These are phyloP conservation scores for Silybum marianum DNA, from an alignment of 129 eudicot genomes.

Conservation along the genomic window DNA sequence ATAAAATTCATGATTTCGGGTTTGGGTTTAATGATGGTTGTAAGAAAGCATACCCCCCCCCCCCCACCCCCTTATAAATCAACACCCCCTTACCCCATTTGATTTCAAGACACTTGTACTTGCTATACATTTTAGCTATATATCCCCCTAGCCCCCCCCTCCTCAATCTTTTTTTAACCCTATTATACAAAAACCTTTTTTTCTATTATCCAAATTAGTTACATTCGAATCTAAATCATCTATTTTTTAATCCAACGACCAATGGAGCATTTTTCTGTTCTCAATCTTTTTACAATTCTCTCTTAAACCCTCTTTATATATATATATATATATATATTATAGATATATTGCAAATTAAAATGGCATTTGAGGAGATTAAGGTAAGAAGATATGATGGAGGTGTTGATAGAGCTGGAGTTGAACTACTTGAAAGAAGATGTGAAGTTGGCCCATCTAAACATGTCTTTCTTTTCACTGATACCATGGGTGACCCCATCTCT, in stretches of 20 bases:
- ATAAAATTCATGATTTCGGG: neutral
- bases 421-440: constrained; percentile 69
- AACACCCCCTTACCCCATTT: constrained; percentile 22
- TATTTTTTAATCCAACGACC: neutral
- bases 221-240: neutral
- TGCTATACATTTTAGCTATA: constrained; percentile 26
- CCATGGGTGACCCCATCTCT: constrained; percentile 73
- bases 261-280: neutral
- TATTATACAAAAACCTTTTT: constrained; percentile 25
- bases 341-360: constrained; percentile 22
- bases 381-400: constrained; percentile 50
- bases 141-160: constrained; percentile 24
- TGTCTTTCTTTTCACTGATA: constrained; percentile 55
- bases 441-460: constrained; percentile 61
- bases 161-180: constrained; percentile 14
- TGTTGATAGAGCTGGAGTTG: constrained; percentile 49
- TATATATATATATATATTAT: neutral
- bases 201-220: neutral
- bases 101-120: constrained; percentile 33
- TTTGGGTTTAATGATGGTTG: constrained; percentile 28
- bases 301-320: neutral
- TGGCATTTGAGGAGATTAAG: constrained; percentile 51
- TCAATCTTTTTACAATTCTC: neutral
- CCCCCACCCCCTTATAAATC: constrained; percentile 40
- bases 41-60: constrained; percentile 26